Conservation (phyloP, 306 rosid genomes). For the Boehmeria nivea region DNA sequence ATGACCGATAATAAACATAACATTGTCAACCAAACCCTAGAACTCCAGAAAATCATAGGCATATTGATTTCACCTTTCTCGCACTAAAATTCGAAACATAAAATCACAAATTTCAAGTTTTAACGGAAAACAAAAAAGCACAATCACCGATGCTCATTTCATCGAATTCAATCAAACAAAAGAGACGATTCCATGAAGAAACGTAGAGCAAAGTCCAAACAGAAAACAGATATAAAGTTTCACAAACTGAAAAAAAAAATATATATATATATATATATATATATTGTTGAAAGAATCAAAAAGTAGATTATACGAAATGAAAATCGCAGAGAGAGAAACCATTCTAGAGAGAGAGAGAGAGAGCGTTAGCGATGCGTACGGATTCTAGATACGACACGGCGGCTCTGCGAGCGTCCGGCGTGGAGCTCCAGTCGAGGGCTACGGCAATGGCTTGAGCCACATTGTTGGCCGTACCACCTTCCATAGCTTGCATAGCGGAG, state of each 20-base stretch:
- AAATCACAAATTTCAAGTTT: not conserved
- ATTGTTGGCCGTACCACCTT: constrained; percentile 43
- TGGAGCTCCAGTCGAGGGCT: constrained; percentile 75
- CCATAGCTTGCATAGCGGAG: constrained; percentile 38
- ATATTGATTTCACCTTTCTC: not conserved
- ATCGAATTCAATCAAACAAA: constrained; percentile 11
- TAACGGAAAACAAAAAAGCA: not conserved
- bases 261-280: not conserved
- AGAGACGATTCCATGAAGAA: no score
- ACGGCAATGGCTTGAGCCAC: constrained; percentile 82
- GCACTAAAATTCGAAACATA: not conserved
- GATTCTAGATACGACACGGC: constrained; percentile 77
- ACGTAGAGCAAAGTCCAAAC: no score
- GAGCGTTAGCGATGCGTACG: constrained; percentile 28
- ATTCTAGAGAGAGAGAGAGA: not conserved
- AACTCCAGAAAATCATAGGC: not conserved
- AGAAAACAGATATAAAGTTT: no score
- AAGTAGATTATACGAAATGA: not conserved
- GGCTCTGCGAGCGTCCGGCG: constrained; percentile 61
- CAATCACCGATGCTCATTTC: not conserved
- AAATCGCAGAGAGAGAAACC: not conserved
- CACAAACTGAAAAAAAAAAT: not conserved
- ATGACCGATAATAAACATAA: not conserved
- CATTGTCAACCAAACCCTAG: not conserved
- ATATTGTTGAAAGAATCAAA: not conserved